These are phyloP conservation scores for Wickerhamomyces silvicola DNA, from an alignment of 805 yeast genomes.

Conservation along the genomic window DNA sequence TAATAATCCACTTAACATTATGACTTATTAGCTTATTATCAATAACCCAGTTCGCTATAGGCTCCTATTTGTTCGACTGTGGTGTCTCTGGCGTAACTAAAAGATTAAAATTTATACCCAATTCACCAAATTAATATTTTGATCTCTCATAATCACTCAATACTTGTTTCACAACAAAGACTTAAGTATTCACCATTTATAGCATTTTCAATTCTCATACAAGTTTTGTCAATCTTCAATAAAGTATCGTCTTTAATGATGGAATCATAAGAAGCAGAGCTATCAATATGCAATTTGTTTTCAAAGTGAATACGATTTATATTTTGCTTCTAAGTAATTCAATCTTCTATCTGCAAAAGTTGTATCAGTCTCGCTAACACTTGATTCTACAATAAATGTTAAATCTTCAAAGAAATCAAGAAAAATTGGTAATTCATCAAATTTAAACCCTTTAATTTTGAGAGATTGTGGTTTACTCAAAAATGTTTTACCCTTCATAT, in stretches of 20 bases:
- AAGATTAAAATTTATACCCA: slow-evolving; percentile 28
- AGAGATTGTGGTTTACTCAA: slow-evolving; percentile 15
- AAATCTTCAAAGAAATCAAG: slow-evolving; percentile 27
- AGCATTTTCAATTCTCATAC: slow-evolving; percentile 29
- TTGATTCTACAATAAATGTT: slow-evolving; percentile 15
- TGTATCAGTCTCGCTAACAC: slow-evolving; percentile 8
- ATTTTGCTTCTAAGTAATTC: slow-evolving; percentile 27
- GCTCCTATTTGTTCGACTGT: slow-evolving; percentile 25
- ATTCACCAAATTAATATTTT: slow-evolving; percentile 32
- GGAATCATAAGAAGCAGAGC: slow-evolving; percentile 13
- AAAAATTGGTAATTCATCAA: slow-evolving; percentile 22
- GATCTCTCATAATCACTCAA: slow-evolving; percentile 29
- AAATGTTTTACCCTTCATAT: not conserved
- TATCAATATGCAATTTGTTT: slow-evolving; percentile 20
- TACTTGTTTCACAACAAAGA: slow-evolving; percentile 26
- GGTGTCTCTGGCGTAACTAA: too few relatives aligned
- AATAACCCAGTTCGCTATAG: slow-evolving; percentile 29
- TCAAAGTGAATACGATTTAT: slow-evolving; percentile 28
- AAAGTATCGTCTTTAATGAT: slow-evolving; percentile 21
- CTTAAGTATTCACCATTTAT: slow-evolving; percentile 34
- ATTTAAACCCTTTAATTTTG: slow-evolving; percentile 17
- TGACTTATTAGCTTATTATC: slow-evolving; percentile 32
- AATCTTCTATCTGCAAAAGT: slow-evolving; percentile 22
- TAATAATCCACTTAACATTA: slow-evolving; percentile 33
- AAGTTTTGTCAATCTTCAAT: slow-evolving; percentile 26